Conservation (phyloP, 768 basidiomycete genomes). For the Chiua virens region DNA sequence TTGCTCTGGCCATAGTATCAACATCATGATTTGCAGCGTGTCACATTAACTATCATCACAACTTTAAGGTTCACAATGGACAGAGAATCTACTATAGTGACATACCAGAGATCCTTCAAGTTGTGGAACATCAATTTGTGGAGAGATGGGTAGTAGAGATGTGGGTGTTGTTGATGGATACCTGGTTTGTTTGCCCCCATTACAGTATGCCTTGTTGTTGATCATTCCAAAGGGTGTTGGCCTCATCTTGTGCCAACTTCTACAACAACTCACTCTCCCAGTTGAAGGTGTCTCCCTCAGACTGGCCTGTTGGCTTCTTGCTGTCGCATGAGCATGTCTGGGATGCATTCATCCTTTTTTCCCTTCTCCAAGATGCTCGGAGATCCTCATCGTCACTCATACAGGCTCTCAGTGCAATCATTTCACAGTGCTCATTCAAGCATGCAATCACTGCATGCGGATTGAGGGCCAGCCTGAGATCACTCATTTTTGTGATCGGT, state of each 20-base stretch:
- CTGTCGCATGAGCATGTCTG: background rate
- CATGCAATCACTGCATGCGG: background rate
- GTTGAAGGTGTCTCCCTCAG: background rate
- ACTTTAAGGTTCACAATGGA: background rate
- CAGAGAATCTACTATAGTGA: background rate
- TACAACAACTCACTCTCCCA: background rate
- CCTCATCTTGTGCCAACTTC: background rate
- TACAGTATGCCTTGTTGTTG: no score
- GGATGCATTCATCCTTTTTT: background rate
- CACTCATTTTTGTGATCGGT: constrained; percentile 1
- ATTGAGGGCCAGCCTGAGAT: background rate
- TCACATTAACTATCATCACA: constrained; percentile 1
- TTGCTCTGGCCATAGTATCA: no score
- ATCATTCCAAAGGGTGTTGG: background rate
- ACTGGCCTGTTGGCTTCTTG: background rate
- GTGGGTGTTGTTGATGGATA: constrained; percentile 1
- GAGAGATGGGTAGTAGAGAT: background rate
- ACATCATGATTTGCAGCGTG: background rate
- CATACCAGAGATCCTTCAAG: background rate
- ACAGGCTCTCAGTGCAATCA: background rate
- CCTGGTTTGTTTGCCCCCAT: background rate
- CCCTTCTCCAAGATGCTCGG: background rate
- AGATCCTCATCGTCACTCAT: background rate
- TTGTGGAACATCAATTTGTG: constrained; percentile 2
- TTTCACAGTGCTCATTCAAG: background rate